A percentile compares a stretch with the other conserved stretches of the same genome.
Evolutionary conservation across 805 yeast species (phyloP).

Genomic region (Kodamaea leandrae): DNA sequence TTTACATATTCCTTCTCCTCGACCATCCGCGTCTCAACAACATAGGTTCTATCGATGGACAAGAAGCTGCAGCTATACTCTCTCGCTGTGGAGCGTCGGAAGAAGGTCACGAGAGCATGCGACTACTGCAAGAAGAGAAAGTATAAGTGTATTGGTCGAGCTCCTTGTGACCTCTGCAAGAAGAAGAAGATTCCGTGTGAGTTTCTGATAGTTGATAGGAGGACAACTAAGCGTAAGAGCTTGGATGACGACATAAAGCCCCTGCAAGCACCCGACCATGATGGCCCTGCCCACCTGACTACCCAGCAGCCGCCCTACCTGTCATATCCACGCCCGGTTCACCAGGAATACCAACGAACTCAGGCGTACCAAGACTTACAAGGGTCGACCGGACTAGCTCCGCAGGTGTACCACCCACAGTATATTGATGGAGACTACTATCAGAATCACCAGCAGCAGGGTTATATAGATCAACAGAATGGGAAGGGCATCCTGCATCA

Average conservation of each 20-base stretch:
- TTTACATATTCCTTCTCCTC: neutral
- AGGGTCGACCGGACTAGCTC: too few relatives aligned
- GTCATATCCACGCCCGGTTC: too few relatives aligned
- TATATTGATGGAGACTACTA: too few relatives aligned
- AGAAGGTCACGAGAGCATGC: slow-evolving; percentile 48
- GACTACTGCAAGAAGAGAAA: slow-evolving; percentile 46
- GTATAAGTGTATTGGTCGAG: slow-evolving; percentile 22
- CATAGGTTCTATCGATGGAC: slow-evolving; percentile 6
- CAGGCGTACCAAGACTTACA: too few relatives aligned
- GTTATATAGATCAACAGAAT: too few relatives aligned
- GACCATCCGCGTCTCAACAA: neutral
- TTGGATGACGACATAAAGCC: neutral
- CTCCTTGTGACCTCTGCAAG: slow-evolving; percentile 38
- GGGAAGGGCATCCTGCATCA: too few relatives aligned
- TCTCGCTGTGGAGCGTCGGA: slow-evolving; percentile 20
- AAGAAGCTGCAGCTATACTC: slow-evolving; percentile 7
- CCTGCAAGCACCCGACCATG: too few relatives aligned
- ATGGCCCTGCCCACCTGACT: too few relatives aligned
- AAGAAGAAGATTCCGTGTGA: slow-evolving; percentile 28
- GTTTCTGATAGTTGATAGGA: slow-evolving; percentile 23
- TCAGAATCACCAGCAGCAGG: too few relatives aligned
- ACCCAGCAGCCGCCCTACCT: too few relatives aligned
- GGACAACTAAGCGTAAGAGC: slow-evolving; percentile 16
- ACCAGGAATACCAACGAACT: too few relatives aligned
- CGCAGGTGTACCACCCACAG: too few relatives aligned